Base-by-base conservation (phyloP, 139 green algal genomes). In the Penium margaritaceum region DNA sequence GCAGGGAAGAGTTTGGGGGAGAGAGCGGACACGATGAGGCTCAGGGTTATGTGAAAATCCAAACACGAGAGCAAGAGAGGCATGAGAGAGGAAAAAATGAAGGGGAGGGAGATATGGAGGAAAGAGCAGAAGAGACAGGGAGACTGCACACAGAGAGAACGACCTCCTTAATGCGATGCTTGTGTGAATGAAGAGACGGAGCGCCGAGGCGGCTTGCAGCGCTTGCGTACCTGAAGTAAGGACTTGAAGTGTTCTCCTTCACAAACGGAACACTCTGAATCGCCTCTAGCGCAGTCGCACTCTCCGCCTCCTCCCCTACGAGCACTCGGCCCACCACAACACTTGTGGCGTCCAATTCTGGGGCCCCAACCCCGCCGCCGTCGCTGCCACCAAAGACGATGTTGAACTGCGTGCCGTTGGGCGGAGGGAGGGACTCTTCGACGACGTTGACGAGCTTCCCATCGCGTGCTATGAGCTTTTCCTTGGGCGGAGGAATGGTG, bases 271-370 rank as follows among this genome's bases (percentile, higher is more conserved):
- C 41, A 4, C 27, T 29, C 5, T 9, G 9, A 12, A 77, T 47
- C 27, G 21, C 4, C 36, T 24, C 62, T n/a, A n/a, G n/a, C n/a
- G n/a, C n/a, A n/a, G n/a, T n/a, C n/a, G n/a, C n/a, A n/a, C n/a
- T n/a, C 7, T 78, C 38, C 36, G 57, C 70, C 4, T 77, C 62
- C 27, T 55, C 32, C n/a, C 70, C 70, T 30, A 78, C 70, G n/a
- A 77, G n/a, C n/a, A 77, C 70, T 5, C 7, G 5, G 38, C 73
- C 73, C 7, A 80, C 73, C 15, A 80, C 73, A 19, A 33, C 15
- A 24, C 27, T 81, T 27, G 72, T 83, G 34, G 4, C n/a, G 57
- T 80, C 73, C n/a, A 80, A 29, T 76, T 82, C 73, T 12, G 73
- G 73, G 4, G 67, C 73, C 3, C 63, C 73, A n/a, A n/a, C n/a